Evolutionary conservation across 768 basidiomycete genomes (phyloP).

Genomic region (Pseudohyphozyma bogoriensis): DNA sequence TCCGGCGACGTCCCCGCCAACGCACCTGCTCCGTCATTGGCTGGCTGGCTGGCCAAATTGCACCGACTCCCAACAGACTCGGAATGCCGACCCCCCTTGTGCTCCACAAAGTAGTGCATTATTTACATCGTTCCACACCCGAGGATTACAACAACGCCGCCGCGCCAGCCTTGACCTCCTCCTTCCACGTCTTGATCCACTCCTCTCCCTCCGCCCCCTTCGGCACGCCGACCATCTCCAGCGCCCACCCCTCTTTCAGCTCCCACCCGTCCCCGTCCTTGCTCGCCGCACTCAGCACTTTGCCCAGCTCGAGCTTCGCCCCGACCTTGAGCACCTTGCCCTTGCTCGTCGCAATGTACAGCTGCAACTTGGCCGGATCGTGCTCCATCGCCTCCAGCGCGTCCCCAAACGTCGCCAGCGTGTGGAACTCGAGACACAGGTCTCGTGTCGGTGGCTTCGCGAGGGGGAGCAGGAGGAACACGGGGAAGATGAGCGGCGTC

Average conservation of each 20-base stretch:
- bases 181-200: slow-evolving; percentile 84
- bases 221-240: slow-evolving; percentile 68
- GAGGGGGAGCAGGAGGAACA: slow-evolving; percentile 88
- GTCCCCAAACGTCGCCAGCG: slow-evolving; percentile 68
- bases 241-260: slow-evolving; percentile 60
- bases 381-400: slow-evolving; percentile 73
- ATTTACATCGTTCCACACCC: not conserved
- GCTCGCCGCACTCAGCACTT: slow-evolving; percentile 55
- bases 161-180: slow-evolving; percentile 28
- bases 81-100: too few species aligned
- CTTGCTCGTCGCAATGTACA: slow-evolving; percentile 71
- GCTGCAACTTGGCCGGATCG: slow-evolving; percentile 44
- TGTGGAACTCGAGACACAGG: slow-evolving; percentile 72
- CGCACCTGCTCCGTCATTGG: too few species aligned
- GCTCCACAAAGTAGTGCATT: too few species aligned
- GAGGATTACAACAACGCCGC: slow-evolving; percentile 19
- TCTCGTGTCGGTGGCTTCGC: slow-evolving; percentile 64
- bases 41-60: too few species aligned
- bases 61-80: too few species aligned
- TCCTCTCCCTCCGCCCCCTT: slow-evolving; percentile 64
- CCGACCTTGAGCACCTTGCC: slow-evolving; percentile 81
- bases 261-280: slow-evolving; percentile 66
- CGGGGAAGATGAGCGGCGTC: slow-evolving; percentile 64
- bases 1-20: too few species aligned
- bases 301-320: slow-evolving; percentile 72